Base-by-base conservation (phyloP, 2,329 filamentous ascomycete species). In the Didymella arachidicola region DNA sequence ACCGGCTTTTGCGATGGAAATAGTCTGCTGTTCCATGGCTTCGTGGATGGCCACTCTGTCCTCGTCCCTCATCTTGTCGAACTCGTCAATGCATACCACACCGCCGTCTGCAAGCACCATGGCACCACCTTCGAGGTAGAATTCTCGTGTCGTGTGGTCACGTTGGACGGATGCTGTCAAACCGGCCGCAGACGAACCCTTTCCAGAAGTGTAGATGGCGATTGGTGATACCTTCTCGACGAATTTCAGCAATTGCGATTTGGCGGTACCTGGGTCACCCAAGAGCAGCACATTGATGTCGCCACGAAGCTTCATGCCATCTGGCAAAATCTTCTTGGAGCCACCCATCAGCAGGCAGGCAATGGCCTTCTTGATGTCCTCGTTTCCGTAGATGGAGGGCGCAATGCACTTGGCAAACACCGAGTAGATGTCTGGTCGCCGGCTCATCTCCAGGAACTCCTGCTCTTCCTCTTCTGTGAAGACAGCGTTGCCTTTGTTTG, bases 11-110 rank as follows among this genome's bases (percentile, higher is more conserved):
- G 95, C 95, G 69, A 99, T 98, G 11, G 95, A 98, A 61, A 99
- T 99, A 0, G 95, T 99, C 78, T 99, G 95, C 80, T 99, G 95
- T 77, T 99, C 95, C 95, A 99, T 99, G 58, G 95, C 95, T 85
- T 99, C 95, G 83, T 99, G 95, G 66, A 99, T 99, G 2, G 95
- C 95, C 7, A 98, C 95, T 68, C 95, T 87, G 71, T 99, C 95
- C 77, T 99, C 95, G 74, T 99, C 95, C 62, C 95, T 86, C 95
- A 99, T 99, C 83, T 99, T 99, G 81, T 99, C 95, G 74, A 99
- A 99, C 79, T 99, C 95, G 74, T 99, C 95, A 69, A 99, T 99
- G 78, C 95, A 98, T 10, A 98, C 95, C 1, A 98, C 94, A 69
- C 95, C 95, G 2, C 93, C 93, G 67, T 99, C 95, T 4, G 95